phyloP scores from a whole-genome alignment of 805 yeast genomes.

The Priceomyces carsonii region DNA sequence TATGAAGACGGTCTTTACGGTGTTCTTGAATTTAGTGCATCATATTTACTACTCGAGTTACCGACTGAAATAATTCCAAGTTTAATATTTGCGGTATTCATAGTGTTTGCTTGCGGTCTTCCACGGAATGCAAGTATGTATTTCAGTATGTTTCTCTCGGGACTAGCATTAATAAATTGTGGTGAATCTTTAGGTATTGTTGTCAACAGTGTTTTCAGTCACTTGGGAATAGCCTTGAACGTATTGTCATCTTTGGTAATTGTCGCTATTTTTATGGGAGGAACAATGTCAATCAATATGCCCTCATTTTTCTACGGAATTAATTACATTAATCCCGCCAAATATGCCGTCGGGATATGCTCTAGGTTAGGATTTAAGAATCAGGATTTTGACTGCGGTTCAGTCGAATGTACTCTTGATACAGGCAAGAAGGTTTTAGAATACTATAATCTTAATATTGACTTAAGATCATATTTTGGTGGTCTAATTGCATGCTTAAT shows the following conservation, averaged over 20 bases:
- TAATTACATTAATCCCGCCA: constrained; percentile 77
- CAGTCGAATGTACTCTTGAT: constrained; percentile 18
- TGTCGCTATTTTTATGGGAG: constrained; percentile 81
- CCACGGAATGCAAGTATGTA: constrained; percentile 68
- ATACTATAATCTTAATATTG: constrained; percentile 27
- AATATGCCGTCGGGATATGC: constrained; percentile 63
- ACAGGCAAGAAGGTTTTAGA: constrained; percentile 36
- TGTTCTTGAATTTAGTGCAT: constrained; percentile 57
- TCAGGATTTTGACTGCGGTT: constrained; percentile 51
- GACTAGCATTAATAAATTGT: constrained; percentile 59
- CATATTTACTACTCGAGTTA: constrained; percentile 62
- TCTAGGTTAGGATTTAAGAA: constrained; percentile 59
- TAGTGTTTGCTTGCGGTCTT: constrained; percentile 71
- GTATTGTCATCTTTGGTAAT: constrained; percentile 65
- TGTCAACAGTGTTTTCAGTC: constrained; percentile 69
- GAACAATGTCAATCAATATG: constrained; percentile 78
- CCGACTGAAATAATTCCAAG: constrained; percentile 67
- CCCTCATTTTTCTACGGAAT: constrained; percentile 65
- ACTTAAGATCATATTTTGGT: constrained; percentile 30
- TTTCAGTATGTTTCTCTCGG: constrained; percentile 59
- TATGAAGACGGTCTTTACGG: constrained; percentile 72
- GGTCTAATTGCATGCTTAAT: constrained; percentile 38
- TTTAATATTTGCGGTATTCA: constrained; percentile 56
- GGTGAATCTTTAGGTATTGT: constrained; percentile 87
- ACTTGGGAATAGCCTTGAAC: constrained; percentile 80